Conservation (phyloP, 2,329 filamentous ascomycete species). For the Lecanoromycetidae sp. region DNA sequence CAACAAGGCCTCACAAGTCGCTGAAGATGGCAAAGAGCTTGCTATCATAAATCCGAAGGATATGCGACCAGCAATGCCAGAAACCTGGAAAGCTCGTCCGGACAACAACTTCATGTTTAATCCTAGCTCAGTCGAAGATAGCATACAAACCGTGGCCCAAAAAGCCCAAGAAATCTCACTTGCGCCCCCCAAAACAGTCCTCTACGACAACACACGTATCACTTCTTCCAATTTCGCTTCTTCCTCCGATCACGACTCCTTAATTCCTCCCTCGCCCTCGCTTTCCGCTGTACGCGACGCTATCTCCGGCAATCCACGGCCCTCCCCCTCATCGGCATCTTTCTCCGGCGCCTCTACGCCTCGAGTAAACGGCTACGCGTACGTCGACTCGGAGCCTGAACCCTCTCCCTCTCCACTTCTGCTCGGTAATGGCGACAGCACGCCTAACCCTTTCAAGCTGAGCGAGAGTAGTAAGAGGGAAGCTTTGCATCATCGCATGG, state of each 20-base stretch:
- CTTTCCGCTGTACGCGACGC: constrained; percentile 75
- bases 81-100: constrained; percentile 62
- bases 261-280: constrained; percentile 62
- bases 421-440: constrained; percentile 28
- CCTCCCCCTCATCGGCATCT: constrained; percentile 48
- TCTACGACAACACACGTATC: constrained; percentile 74
- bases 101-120: constrained; percentile 81
- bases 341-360: constrained; percentile 66
- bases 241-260: constrained; percentile 20
- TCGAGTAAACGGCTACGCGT: constrained; percentile 82
- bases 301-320: constrained; percentile 58
- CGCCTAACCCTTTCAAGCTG: constrained; percentile 69
- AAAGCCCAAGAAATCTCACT: constrained; percentile 57
- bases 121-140: constrained; percentile 40
- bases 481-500: constrained; percentile 71
- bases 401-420: constrained; percentile 24
- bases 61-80: constrained; percentile 61
- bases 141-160: constrained; percentile 49
- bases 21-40: constrained; percentile 52
- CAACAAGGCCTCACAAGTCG: constrained; percentile 58
- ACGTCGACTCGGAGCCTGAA: constrained; percentile 65
- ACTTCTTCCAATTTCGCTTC: constrained; percentile 27
- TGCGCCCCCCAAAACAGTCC: constrained; percentile 63
- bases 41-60: constrained; percentile 49
- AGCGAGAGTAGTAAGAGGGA: constrained; percentile 64